Base-by-base conservation (phyloP, 805 yeast species). In the Spathaspora boniae region DNA sequence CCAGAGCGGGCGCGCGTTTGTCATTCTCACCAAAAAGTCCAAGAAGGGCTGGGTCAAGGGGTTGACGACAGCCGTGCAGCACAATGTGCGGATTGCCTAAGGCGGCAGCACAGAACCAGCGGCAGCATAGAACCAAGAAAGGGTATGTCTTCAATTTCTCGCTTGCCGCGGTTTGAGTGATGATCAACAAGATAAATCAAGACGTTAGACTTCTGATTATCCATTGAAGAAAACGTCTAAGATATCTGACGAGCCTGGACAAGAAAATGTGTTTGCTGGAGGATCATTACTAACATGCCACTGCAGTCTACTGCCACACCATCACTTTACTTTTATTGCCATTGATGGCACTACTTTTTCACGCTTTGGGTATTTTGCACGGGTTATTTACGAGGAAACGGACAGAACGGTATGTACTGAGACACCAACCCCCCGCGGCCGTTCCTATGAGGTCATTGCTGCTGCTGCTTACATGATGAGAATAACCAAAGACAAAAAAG, bases 11-110 rank as follows among this genome's bases (percentile, higher is more conserved):
- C 72, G 96, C 42, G 96, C 86, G 2, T 82, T 87, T 43, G 65
- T 93, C 50, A 76, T 91, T 34, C 81, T 82, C 18, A 82, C 80
- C 42, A 79, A 80, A 43, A 82, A 78, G 42, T 59, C 70, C 32
- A 70, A 74, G n/a, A 81, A 82, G 47, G 71, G 84, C 4, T 87
- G 94, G 87, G 81, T 87, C 18, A 80, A 78, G 49, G 95, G 93
- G 2, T 65, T 88, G 31, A 88, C 88, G 18, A 78, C 71, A 35
- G 80, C 82, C 3, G 69, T 85, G 21, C 74, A 76, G 47, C 73
- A 72, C 38, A 80, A 64, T 2, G 45, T 51, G n/a, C 52, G 59
- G 9, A 40, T 64, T 19, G 66, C 65, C 9, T 61, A 46, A 39
- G 15, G 9, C 6, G 2, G 2, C 27, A 2, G 5, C 7, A 19